A percentile compares a stretch with the other conserved stretches of the same genome.
These are phyloP conservation scores for Sphagnum contortum DNA, from an alignment of 225 moss, liverwort and hornwort genomes.

Conservation along the genomic window DNA sequence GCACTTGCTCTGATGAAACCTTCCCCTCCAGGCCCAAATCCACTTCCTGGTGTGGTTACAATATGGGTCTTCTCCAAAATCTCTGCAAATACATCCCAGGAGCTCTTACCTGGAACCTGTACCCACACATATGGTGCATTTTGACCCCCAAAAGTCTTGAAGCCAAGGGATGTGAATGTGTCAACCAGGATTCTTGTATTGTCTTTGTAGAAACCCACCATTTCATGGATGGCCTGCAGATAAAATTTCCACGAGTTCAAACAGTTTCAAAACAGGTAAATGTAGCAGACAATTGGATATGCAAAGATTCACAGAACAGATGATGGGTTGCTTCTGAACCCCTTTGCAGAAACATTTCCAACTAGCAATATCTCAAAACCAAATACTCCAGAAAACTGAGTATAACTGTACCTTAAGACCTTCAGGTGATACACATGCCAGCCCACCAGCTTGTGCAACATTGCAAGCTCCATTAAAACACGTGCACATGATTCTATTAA, in stretches of 20 bases:
- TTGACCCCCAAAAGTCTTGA: slow-evolving; percentile 86
- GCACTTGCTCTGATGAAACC: slow-evolving; percentile 91
- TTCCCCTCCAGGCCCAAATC: slow-evolving; percentile 97
- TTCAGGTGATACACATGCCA: slow-evolving; percentile 75
- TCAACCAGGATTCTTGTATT: slow-evolving; percentile 78
- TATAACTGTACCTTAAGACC: slow-evolving; percentile 46
- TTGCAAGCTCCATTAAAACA: slow-evolving; percentile 97
- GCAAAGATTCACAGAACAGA: too few species aligned
- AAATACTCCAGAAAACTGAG: too few species aligned
- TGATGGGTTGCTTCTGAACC: too few species aligned
- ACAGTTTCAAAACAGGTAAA: too few species aligned
- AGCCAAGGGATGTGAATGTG: slow-evolving; percentile 65
- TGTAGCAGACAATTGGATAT: too few species aligned
- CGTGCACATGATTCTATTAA: slow-evolving; percentile 91
- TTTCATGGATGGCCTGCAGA: slow-evolving; percentile 61
- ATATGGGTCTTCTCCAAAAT: slow-evolving; percentile 84
- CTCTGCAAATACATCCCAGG: slow-evolving; percentile 88
- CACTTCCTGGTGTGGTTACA: slow-evolving; percentile 96
- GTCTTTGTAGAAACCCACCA: slow-evolving; percentile 76
- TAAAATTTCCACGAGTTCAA: not conserved
- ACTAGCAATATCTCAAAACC: too few species aligned
- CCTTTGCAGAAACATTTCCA: too few species aligned
- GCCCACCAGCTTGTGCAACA: slow-evolving; percentile 86
- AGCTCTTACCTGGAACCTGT: slow-evolving; percentile 76
- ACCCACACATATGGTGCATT: slow-evolving; percentile 99